These are phyloP conservation scores for Terfezia claveryi DNA, from an alignment of 495 filamentous ascomycete species.

Conservation along the genomic window DNA sequence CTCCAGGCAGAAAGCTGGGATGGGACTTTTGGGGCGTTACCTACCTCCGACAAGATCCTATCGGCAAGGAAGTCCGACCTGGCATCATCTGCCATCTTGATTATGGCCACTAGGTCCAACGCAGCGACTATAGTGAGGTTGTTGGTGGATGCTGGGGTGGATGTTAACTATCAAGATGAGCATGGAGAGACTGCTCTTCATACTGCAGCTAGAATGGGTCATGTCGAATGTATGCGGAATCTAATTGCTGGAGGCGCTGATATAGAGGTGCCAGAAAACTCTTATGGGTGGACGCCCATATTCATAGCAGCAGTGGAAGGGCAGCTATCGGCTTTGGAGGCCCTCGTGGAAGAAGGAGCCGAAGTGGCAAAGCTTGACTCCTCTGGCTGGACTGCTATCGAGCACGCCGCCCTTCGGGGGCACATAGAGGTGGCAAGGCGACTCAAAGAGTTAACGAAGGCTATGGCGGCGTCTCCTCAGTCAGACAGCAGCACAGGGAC, in stretches of 20 bases:
- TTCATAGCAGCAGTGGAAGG: slow-evolving; percentile 85
- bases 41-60: slow-evolving; percentile 31
- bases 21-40: slow-evolving; percentile 20
- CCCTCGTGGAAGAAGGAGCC: slow-evolving; percentile 45
- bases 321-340: slow-evolving; percentile 40
- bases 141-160: slow-evolving; percentile 73
- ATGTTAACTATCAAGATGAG: slow-evolving; percentile 61
- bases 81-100: slow-evolving; percentile 74
- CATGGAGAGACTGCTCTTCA: slow-evolving; percentile 88
- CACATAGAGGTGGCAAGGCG: slow-evolving; percentile 53
- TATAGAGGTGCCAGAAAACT: slow-evolving; percentile 56
- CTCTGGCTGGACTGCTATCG: slow-evolving; percentile 86
- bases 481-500: slow-evolving; percentile 21
- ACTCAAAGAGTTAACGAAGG: slow-evolving; percentile 8
- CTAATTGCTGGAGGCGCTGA: slow-evolving; percentile 55
- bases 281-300: slow-evolving; percentile 80
- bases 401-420: slow-evolving; percentile 76
- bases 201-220: slow-evolving; percentile 72
- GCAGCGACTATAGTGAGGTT: slow-evolving; percentile 62
- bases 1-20: slow-evolving; percentile 59
- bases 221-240: slow-evolving; percentile 53
- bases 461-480: slow-evolving; percentile 25
- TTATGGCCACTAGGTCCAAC: slow-evolving; percentile 67
- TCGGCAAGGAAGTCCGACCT: slow-evolving; percentile 44
- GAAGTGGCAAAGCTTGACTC: slow-evolving; percentile 50